Conservation (phyloP, 2,329 filamentous ascomycete genomes). For the Penicillium sp. region DNA sequence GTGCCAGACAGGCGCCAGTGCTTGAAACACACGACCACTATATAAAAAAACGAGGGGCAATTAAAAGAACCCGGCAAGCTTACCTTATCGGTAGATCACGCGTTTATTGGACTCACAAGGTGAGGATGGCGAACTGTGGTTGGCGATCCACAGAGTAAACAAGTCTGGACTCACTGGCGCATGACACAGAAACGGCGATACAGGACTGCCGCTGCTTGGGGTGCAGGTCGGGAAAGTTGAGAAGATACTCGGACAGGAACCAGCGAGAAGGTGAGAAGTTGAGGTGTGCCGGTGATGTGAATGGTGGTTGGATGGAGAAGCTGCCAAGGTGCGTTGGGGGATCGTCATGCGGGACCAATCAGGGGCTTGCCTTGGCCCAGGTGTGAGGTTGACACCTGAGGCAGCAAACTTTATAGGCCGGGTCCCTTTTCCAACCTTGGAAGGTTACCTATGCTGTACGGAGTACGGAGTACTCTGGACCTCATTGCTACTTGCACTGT, state of each 20-base stretch:
- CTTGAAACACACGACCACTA: background rate
- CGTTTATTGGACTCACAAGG: slow-evolving; percentile 6
- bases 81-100: slow-evolving; percentile 8
- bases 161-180: background rate
- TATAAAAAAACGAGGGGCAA: background rate
- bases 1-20: background rate
- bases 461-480: no score
- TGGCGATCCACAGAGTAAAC: slow-evolving; percentile 8
- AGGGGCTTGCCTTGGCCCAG: background rate
- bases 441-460: no score
- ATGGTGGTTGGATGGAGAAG: slow-evolving; percentile 8
- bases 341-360: slow-evolving; percentile 5
- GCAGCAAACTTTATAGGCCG: background rate
- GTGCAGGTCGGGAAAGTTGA: background rate
- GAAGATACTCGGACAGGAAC: background rate
- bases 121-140: slow-evolving; percentile 5
- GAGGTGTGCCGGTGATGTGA: slow-evolving; percentile 4
- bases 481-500: background rate
- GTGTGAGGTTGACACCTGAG: slow-evolving; percentile 1
- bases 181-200: slow-evolving; percentile 3
- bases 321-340: slow-evolving; percentile 2
- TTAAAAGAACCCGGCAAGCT: background rate
- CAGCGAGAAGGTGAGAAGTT: slow-evolving; percentile 1
- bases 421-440: no score
- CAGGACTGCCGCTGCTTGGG: background rate